Evolutionary conservation across 306 rosid species (phyloP).

Genomic region (Casuarina cunninghamiana): DNA sequence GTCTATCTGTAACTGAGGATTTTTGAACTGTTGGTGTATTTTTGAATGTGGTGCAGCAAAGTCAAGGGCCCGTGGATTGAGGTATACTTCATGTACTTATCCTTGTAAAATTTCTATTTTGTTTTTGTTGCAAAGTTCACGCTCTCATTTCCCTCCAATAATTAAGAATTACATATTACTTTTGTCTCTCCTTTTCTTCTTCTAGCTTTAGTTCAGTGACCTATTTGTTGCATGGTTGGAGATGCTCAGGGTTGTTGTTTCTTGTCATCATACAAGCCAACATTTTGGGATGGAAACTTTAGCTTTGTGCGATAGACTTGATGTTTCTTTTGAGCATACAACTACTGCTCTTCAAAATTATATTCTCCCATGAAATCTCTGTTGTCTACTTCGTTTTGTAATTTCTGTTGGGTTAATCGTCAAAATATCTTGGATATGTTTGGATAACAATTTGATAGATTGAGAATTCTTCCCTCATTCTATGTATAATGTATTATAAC

Average conservation of each 20-base stretch:
- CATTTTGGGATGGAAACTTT: not conserved
- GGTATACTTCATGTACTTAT: conserved; percentile 39
- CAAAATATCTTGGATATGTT: not conserved
- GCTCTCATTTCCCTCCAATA: conserved; percentile 11
- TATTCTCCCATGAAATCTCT: not conserved
- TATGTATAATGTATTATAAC: too few relatives aligned
- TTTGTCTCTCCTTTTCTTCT: conserved; percentile 1
- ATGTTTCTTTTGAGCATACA: conserved; percentile 9
- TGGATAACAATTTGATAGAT: not conserved
- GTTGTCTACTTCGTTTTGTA: not conserved
- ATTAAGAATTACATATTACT: not conserved
- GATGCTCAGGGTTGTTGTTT: conserved; percentile 19
- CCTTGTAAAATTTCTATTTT: conserved; percentile 10
- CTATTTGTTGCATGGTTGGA: conserved; percentile 3
- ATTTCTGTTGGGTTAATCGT: not conserved
- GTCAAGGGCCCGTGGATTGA: conserved; percentile 31
- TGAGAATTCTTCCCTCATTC: too few relatives aligned
- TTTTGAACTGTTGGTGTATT: conserved; percentile 31
- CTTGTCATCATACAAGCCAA: not conserved
- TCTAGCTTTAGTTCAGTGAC: conserved; percentile 17
- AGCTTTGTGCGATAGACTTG: not conserved
- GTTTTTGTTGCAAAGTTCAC: not conserved
- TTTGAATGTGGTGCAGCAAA: conserved; percentile 41
- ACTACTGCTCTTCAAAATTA: conserved; percentile 4
- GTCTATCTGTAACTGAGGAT: conserved; percentile 66